Percentiles rank a stretch among this genome's conserved stretches.
Conservation (phyloP, 1,284 basidiomycete genomes). For the Wolfiporia cocos region DNA sequence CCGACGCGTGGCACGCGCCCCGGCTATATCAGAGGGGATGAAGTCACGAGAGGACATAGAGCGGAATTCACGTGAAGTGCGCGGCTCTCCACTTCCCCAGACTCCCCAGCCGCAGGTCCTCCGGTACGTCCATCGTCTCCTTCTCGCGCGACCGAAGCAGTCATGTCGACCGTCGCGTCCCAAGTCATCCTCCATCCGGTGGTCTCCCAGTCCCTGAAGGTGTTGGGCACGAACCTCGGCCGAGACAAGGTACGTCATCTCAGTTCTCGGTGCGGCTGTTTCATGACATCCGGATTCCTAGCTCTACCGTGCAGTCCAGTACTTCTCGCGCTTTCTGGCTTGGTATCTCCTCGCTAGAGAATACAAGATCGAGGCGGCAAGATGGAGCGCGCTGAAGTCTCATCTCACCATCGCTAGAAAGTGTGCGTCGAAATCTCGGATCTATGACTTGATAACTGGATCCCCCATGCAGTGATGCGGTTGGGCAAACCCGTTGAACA, state of each 20-base stretch:
- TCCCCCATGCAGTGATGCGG: constrained; percentile 72
- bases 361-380: constrained; percentile 55
- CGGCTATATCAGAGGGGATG: no score
- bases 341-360: constrained; percentile 73
- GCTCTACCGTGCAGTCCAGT: constrained; percentile 91
- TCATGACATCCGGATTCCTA: constrained; percentile 23
- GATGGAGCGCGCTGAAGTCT: constrained; percentile 76
- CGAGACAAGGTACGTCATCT: constrained; percentile 72
- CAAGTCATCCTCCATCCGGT: constrained; percentile 83
- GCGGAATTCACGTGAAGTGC: constrained; percentile 9
- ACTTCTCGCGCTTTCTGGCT: constrained; percentile 85
- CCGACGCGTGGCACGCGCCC: neutral
- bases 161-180: constrained; percentile 61
- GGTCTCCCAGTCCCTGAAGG: constrained; percentile 71
- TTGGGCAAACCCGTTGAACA: constrained; percentile 94
- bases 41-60: constrained; percentile 7
- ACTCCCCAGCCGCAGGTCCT: no score
- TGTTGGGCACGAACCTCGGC: constrained; percentile 77
- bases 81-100: constrained; percentile 5
- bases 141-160: neutral
- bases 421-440: constrained; percentile 40
- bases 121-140: no score
- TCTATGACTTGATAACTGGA: neutral
- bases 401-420: constrained; percentile 79
- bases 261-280: constrained; percentile 1